phyloP scores from a whole-genome alignment of 139 green algal species.

The Zygnema cylindricum region DNA sequence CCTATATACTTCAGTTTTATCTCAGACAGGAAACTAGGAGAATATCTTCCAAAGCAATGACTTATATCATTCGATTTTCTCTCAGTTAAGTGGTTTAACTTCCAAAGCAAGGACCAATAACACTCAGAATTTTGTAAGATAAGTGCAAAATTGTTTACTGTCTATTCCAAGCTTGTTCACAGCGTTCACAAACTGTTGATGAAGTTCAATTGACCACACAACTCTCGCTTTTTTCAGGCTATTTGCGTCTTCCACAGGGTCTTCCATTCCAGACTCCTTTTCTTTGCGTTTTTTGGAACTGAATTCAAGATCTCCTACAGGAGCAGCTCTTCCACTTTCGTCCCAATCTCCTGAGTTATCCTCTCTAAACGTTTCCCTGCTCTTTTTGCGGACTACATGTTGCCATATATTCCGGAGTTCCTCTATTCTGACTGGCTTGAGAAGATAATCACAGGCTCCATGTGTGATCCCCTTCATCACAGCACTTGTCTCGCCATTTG shows the following conservation, averaged over 20 bases:
- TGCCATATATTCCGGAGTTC: conserved; percentile 97
- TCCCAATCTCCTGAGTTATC: conserved; percentile 41
- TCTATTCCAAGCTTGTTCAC: conserved; percentile 95
- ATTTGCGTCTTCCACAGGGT: conserved; percentile 44
- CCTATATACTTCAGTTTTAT: no score
- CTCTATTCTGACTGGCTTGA: conserved; percentile 96
- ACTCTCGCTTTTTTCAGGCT: conserved; percentile 89
- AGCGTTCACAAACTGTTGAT: conserved; percentile 95
- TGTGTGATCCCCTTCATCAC: conserved; percentile 93
- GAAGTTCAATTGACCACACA: conserved; percentile 95
- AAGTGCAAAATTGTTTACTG: conserved; percentile 67
- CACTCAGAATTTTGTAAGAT: no score
- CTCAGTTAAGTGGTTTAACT: no score
- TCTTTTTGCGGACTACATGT: conserved; percentile 83
- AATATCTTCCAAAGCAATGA: no score
- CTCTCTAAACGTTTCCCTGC: conserved; percentile 13
- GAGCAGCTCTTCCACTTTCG: background rate
- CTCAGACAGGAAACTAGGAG: no score
- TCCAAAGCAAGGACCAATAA: no score
- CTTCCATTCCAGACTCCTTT: conserved; percentile 38
- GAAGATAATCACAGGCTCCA: conserved; percentile 94
- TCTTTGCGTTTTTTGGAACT: conserved; percentile 35
- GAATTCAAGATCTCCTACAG: background rate
- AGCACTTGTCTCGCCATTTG: conserved; percentile 85
- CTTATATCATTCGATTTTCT: no score